Evolutionary conservation across 192 early-diverging fungal genomes (phyloP).

Genomic region (Chytriomyces hyalinus): DNA sequence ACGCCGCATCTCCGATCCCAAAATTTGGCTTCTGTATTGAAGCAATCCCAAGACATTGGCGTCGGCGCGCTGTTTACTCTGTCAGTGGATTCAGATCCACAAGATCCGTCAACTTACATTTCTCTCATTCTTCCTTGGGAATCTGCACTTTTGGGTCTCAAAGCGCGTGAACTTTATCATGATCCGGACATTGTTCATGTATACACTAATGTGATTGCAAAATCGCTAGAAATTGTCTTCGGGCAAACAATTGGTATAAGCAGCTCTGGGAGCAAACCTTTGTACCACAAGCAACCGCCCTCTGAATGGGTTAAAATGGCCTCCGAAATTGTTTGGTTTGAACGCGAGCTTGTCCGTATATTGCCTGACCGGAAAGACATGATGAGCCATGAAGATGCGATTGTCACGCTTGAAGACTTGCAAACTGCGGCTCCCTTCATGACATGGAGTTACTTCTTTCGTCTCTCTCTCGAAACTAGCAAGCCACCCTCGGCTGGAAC

Average conservation of each 20-base stretch:
- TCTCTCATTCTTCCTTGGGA: constrained; percentile 15
- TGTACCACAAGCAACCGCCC: background rate
- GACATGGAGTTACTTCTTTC: constrained; percentile 16
- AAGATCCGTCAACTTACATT: background rate
- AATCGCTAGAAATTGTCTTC: constrained; percentile 2
- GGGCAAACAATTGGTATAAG: background rate
- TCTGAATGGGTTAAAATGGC: constrained; percentile 14
- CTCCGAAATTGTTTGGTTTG: constrained; percentile 15
- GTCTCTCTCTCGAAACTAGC: background rate
- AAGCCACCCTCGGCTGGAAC: background rate
- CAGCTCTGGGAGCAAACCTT: no score
- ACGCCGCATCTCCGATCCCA: background rate
- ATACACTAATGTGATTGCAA: constrained; percentile 7
- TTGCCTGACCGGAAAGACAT: constrained; percentile 1
- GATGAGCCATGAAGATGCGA: background rate
- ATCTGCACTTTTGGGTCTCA: constrained; percentile 14
- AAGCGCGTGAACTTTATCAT: background rate
- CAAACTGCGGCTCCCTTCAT: constrained; percentile 18
- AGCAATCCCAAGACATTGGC: constrained; percentile 10
- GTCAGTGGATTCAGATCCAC: background rate
- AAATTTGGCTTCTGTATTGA: constrained; percentile 2
- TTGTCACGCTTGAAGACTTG: background rate
- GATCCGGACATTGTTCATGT: constrained; percentile 1
- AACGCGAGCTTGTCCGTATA: constrained; percentile 7
- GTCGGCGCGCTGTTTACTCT: constrained; percentile 18